Evolutionary conservation across 257 asterid genomes (phyloP), one percentile per base, ranked within the genome.

Genomic region (Echium plantagineum): DNA sequence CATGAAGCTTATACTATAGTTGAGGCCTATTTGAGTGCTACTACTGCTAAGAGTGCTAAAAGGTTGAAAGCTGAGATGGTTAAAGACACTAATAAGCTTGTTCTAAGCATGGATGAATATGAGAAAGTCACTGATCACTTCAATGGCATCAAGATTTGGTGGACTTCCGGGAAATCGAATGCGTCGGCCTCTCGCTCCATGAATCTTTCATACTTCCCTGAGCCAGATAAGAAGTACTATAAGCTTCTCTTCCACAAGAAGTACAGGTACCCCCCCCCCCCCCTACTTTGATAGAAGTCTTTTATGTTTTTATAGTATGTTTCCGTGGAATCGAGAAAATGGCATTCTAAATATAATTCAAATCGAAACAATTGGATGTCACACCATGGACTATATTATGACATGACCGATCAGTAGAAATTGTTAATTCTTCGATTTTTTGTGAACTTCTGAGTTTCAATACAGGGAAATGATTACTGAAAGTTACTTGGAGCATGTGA

Each of bases 61-160:
- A 66, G 62, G 12, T 74, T 83, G 69, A 81, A 79, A 70, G 85
- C 87, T 2, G 83, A 80, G 73, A 74, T 55, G 70, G 26, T 65
- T 3, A 60, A 16, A 21, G 79, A 74, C 21, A 58, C 64, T 5
- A 64, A 63, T 48, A 74, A 74, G 74, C 65, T 80, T 3, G 63
- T 78, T 55, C 55, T 83, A 26, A 80, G 76, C 79, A 76, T 78
- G 82, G 83, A 83, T 42, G 82, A 78, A 42, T 4, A 78, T 20
- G 78, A 81, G 74, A 71, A 49, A 16, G 69, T 69, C 0, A 66
- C 60, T 1, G 83, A 76, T 10, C 76, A 68, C 63, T 83, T 72
- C 58, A 21, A 57, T 0, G 87, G 81, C 21, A 71, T 66, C 32
- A 58, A 59, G 31, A 74, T 80, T 19, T n/a, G 15, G 61, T 83